Evolutionary conservation across 805 yeast species (phyloP), one percentile per base, ranked within the genome.

Genomic region (Starmera dryadoides): DNA sequence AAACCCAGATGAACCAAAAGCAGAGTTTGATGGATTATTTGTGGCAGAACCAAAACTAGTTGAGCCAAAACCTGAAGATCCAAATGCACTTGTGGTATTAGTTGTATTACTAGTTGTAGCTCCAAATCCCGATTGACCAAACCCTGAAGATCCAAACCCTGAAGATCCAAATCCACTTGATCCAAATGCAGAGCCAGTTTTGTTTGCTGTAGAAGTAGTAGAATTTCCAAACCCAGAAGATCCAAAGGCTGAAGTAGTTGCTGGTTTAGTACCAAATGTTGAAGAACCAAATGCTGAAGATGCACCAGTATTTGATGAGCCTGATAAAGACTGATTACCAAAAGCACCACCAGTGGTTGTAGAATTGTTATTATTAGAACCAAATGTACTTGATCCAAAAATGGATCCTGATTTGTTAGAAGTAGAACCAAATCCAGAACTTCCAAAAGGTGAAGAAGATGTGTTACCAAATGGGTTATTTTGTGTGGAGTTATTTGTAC

Each of bases 381-480:
- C 56, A 46, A 55, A 56, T 14, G 54, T 36, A 32, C 49, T 42
- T 18, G 38, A 33, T 16, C 57, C 55, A 38, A 51, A 44, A 3
- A 52, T 47, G 3, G 42, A 20, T 16, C 22, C 23, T 6, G 42
- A 18, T 4, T 37, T 20, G 4, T 42, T 28, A 16, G 47, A 16
- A 14, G 23, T 25, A 14, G 38, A 26, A 9, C 19, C 12, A 18
- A 26, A 21, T n/a, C 35, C 39, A 19, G 34, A 19, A 23, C 28
- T 38, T 6, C 59, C 58, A 42, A 60, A 55, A 30, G 63, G 45
- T 25, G 43, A 42, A 5, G 55, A 22, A 23, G 32, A 22, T 11
- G 23, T 17, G 19, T 18, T 20, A 2, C 35, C 42, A 36, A 34
- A 36, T 9, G 33, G 15, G 22, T 21, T 19, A 11, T 25, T 31